A percentile compares a stretch with the other conserved stretches of the same genome.
Evolutionary conservation across 306 rosid genomes (phyloP).

Genomic region (Sesbania bispinosa): DNA sequence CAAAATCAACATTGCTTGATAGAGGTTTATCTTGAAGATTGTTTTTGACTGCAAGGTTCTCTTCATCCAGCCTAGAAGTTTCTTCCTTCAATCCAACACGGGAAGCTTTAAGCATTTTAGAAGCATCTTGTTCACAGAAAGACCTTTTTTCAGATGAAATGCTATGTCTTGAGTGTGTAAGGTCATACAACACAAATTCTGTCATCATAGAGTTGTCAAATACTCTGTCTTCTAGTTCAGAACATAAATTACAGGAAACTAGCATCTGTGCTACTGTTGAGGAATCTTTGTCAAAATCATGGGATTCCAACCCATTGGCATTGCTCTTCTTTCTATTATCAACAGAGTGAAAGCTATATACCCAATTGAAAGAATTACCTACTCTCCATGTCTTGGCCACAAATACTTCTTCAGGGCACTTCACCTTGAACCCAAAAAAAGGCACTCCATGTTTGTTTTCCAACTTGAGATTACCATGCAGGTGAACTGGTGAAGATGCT

Average conservation of each 20-base stretch:
- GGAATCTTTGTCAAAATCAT: slow-evolving; percentile 48
- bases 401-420: slow-evolving; percentile 67
- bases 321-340: slow-evolving; percentile 70
- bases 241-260: slow-evolving; percentile 73
- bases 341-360: slow-evolving; percentile 71
- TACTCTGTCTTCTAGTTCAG: slow-evolving; percentile 56
- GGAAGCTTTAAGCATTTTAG: slow-evolving; percentile 41
- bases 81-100: slow-evolving; percentile 38
- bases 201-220: slow-evolving; percentile 69
- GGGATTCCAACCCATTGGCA: slow-evolving; percentile 46
- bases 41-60: slow-evolving; percentile 30
- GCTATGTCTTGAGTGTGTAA: slow-evolving; percentile 63
- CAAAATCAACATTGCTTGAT: slow-evolving; percentile 33
- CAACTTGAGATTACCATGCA: slow-evolving; percentile 76
- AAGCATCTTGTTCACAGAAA: slow-evolving; percentile 27
- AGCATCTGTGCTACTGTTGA: slow-evolving; percentile 83
- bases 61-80: slow-evolving; percentile 25
- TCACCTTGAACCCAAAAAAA: slow-evolving; percentile 68
- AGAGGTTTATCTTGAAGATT: no score
- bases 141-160: slow-evolving; percentile 39
- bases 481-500: slow-evolving; percentile 83
- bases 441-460: slow-evolving; percentile 72
- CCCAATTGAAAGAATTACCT: slow-evolving; percentile 61
- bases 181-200: slow-evolving; percentile 78
- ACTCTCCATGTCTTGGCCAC: slow-evolving; percentile 81